These are phyloP conservation scores for Yamadazyma conglobata DNA, from an alignment of 1,139 yeast genomes.

Conservation along the genomic window DNA sequence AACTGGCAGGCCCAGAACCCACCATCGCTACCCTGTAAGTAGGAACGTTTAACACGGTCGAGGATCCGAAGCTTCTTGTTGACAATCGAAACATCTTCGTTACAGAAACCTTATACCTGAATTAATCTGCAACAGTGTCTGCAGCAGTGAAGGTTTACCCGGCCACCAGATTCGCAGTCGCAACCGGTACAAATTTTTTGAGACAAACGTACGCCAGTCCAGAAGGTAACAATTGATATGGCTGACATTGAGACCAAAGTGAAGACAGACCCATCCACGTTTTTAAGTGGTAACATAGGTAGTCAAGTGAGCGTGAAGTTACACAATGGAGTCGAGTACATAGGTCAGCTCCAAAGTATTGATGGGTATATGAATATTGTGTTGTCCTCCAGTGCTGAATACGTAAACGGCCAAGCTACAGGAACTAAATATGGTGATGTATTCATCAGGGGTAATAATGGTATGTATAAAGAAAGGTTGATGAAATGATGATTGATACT, in stretches of 20 bases:
- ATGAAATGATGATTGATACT: constrained; percentile 16
- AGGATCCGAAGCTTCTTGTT: constrained; percentile 1
- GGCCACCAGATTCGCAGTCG: too few species aligned
- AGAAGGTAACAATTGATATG: too few species aligned
- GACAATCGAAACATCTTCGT: not conserved
- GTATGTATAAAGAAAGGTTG: constrained; percentile 44
- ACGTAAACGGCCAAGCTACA: constrained; percentile 52
- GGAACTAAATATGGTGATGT: constrained; percentile 73
- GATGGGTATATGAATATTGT: constrained; percentile 98
- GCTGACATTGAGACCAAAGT: constrained; percentile 1
- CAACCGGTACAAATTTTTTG: too few species aligned
- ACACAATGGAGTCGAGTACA: constrained; percentile 81
- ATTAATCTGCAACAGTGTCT: too few species aligned
- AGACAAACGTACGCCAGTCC: too few species aligned
- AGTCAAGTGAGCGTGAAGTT: constrained; percentile 78
- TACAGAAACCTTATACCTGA: too few species aligned
- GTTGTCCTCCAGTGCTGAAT: constrained; percentile 71
- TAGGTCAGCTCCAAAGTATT: constrained; percentile 74
- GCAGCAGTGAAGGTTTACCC: too few species aligned
- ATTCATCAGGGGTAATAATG: constrained; percentile 91
- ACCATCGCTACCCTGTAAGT: constrained; percentile 59
- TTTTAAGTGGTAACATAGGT: constrained; percentile 76
- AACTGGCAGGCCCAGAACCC: constrained; percentile 97
- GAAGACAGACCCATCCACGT: constrained; percentile 66
- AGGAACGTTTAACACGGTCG: constrained; percentile 5